phyloP scores from a whole-genome alignment of 1,284 basidiomycete species.

The Xanthoconium separans region DNA sequence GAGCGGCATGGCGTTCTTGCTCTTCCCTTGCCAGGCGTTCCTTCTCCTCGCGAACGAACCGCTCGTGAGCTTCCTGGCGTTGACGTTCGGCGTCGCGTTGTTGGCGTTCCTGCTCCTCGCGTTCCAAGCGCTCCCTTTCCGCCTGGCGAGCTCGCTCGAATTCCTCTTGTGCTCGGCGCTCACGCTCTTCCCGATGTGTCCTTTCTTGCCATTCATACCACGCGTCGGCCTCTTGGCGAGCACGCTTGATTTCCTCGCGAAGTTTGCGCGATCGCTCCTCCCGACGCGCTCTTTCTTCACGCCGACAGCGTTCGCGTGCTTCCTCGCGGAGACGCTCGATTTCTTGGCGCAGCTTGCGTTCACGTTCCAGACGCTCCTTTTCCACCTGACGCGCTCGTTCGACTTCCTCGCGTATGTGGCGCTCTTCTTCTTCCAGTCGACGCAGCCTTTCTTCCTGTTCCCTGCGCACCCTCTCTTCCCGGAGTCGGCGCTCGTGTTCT shows the following conservation, averaged over 20 bases:
- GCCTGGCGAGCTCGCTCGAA: neutral
- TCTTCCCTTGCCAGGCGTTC: slow-evolving; percentile 17
- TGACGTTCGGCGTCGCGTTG: slow-evolving; percentile 2
- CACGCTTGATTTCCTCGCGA: too few species aligned
- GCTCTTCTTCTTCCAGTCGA: neutral
- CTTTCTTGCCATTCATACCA: slow-evolving; percentile 1
- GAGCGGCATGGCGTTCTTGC: slow-evolving; percentile 14
- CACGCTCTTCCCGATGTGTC: slow-evolving; percentile 1
- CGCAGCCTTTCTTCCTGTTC: slow-evolving; percentile 6
- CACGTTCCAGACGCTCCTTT: neutral
- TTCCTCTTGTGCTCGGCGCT: neutral
- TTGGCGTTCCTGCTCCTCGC: slow-evolving; percentile 3
- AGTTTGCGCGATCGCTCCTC: too few species aligned
- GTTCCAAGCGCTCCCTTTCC: neutral
- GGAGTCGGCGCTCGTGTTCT: slow-evolving; percentile 4
- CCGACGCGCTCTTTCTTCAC: too few species aligned
- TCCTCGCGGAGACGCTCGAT: too few species aligned
- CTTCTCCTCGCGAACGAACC: slow-evolving; percentile 2
- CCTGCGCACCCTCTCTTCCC: slow-evolving; percentile 8
- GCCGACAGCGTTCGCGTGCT: too few species aligned
- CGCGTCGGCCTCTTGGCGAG: too few species aligned
- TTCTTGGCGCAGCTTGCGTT: neutral
- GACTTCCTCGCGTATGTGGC: neutral
- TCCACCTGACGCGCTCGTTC: neutral
- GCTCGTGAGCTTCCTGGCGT: slow-evolving; percentile 1